These are phyloP conservation scores for Bipolaris oryzae DNA, from an alignment of 2,329 filamentous ascomycete species.

Conservation along the genomic window DNA sequence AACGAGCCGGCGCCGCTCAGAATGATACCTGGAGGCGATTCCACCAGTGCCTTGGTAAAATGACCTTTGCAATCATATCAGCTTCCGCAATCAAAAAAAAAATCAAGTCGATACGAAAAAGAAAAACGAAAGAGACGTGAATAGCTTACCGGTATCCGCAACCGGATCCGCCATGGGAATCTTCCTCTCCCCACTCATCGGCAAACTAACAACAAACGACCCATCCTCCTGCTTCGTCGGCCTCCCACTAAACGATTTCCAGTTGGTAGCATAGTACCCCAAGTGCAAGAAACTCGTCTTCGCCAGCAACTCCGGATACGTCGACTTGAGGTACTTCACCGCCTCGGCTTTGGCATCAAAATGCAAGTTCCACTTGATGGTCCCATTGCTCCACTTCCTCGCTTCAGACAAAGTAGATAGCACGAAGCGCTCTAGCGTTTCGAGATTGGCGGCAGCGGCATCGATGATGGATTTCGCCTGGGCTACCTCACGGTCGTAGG, in stretches of 20 bases:
- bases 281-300: conserved; percentile 39
- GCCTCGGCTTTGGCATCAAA: conserved; percentile 52
- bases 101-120: too few species aligned
- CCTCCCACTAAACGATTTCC: conserved; percentile 17
- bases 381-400: conserved; percentile 40
- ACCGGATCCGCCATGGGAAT: conserved; percentile 24
- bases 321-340: conserved; percentile 47
- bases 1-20: conserved; percentile 32
- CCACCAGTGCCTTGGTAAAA: conserved; percentile 34
- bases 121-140: neutral
- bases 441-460: conserved; percentile 45
- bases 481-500: neutral
- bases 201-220: conserved; percentile 22
- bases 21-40: conserved; percentile 28
- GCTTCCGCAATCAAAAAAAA: neutral
- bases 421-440: conserved; percentile 51
- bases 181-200: conserved; percentile 26
- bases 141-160: conserved; percentile 28
- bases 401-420: conserved; percentile 52
- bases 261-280: conserved; percentile 34
- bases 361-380: conserved; percentile 45
- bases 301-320: conserved; percentile 32
- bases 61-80: conserved; percentile 14
- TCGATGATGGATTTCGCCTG: conserved; percentile 40
- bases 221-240: conserved; percentile 32